Evolutionary conservation across 768 basidiomycete genomes (phyloP), one percentile per base, ranked within the genome.

Genomic region (Suillus clintonianus): DNA sequence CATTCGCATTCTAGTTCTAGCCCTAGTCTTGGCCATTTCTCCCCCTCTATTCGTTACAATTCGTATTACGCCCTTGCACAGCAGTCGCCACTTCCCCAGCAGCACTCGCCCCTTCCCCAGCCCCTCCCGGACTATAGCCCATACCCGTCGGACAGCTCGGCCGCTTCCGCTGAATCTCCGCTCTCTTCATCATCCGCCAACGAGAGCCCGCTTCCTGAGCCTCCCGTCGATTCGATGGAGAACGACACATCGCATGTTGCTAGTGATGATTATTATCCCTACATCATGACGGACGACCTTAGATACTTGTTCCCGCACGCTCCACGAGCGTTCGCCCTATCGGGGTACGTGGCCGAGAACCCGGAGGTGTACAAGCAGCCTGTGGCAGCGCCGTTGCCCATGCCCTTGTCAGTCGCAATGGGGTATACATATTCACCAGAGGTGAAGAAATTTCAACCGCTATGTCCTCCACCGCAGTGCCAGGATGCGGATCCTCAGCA

Each of bases 151-250:
- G 71, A 74, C 63, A 72, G 71, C 64, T 79, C 80, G 22, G 72
- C 71, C 0, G 68, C 78, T 4, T 75, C 75, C 17, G 65, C 74
- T 1, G 74, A 76, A 55, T 81, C 81, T 4, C 80, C 81, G 34
- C 73, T 78, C 61, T 81, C 82, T 8, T 78, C 78, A 6, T 74
- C 74, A 14, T 80, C 80, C 4, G 73, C 73, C 58, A 77, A 77
- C 66, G 76, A 72, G 68, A 80, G 79, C 48, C 81, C 79, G 15
- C 71, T 80, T 22, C 76, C 80, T 0, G 80, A 81, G 15, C 71
- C 75, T 6, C 70, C 70, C 65, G 65, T 79, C 64, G 78, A 80
- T 60, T 70, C 13, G 19, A 76, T 76, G 76, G 74, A 76, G 50
- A 61, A 63, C 60, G 74, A 77, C 65, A 39, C 61, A 3, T 59